Evolutionary conservation across 306 rosid species (phyloP), one percentile per base, ranked within the genome.

Genomic region (Sesbania bispinosa): DNA sequence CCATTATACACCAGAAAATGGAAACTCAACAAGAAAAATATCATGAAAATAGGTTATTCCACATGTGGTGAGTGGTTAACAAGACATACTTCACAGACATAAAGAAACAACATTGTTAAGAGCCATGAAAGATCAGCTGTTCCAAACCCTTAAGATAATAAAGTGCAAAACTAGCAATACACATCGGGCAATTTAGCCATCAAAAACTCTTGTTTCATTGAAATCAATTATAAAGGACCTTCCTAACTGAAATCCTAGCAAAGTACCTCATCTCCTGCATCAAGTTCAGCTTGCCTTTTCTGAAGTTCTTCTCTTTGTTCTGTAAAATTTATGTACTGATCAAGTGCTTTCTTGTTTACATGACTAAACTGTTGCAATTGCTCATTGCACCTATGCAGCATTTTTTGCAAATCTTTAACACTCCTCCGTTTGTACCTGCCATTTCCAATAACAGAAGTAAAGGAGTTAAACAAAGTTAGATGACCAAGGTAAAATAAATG

Each of bases 301-400:
- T 94, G 95, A 77, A 94, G 98, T 81, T 90, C 97, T 79, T 94
- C 98, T 60, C 98, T 85, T 67, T 94, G 98, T 81, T 90, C 98
- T 10, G 97, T 90, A 70, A 94, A 94, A 83, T 90, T 94, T 59
- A 94, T 89, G 71, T 90, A 94, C 78, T 94, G 98, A 78, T 90
- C 97, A 48, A 94, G 93, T 51, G 97, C 98, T 85, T 90, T 94
- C 82, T 90, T 94, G 82, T 94, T 94, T 29, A 94, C 98, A 77
- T 94, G 98, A 81, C 97, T 94, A 70, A 90, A 94, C 71, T 87
- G 88, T 65, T 89, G 97, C 84, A 94, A 83, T 71, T 94, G 89
- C 33, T 94, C 97, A 53, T 77, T 90, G 90, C 97, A 90, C 75
- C 92, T 87, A 74, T 90, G 97, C 83, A 94, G 84, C 92, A 80